Evolutionary conservation across 176 grass and related monocot species (phyloP).

Genomic region (Tuctoria greenei): DNA sequence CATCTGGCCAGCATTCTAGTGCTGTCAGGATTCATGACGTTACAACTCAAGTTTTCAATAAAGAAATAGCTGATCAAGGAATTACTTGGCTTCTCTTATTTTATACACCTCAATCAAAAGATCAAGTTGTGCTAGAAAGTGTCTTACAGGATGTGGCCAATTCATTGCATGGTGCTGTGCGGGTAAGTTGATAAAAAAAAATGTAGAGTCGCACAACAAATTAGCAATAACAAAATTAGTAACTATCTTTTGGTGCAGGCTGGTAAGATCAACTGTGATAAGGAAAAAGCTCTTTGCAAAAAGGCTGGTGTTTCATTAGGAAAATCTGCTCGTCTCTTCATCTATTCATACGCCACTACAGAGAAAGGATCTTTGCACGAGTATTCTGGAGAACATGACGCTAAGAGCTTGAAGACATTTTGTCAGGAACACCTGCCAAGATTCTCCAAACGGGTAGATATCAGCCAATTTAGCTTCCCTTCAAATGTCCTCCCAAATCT

Average conservation of each 20-base stretch:
- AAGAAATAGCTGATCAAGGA: conserved; percentile 75
- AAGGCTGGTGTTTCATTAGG: conserved; percentile 48
- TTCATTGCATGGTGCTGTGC: conserved; percentile 71
- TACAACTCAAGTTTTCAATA: conserved; percentile 70
- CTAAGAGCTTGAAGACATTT: conserved; percentile 86
- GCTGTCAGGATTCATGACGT: conserved; percentile 58
- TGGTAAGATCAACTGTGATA: conserved; percentile 78
- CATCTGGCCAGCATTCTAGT: conserved; percentile 35
- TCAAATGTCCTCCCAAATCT: conserved; percentile 47
- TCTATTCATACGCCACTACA: conserved; percentile 69
- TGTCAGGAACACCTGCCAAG: conserved; percentile 84
- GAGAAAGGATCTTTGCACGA: conserved; percentile 79
- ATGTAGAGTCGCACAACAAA: background rate
- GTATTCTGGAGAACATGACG: conserved; percentile 70
- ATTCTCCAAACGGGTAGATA: conserved; percentile 77
- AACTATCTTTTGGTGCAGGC: conserved; percentile 51
- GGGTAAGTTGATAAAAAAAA: conserved; percentile 36
- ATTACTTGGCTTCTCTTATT: conserved; percentile 92
- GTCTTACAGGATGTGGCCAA: conserved; percentile 58
- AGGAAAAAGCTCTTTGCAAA: conserved; percentile 70
- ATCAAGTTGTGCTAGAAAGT: conserved; percentile 57
- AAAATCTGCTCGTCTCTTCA: conserved; percentile 67
- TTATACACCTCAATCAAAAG: conserved; percentile 59
- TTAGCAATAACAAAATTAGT: background rate
- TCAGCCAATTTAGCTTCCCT: conserved; percentile 59